phyloP scores from a whole-genome alignment of 1,284 basidiomycete species.

The Boletus calvinii region DNA sequence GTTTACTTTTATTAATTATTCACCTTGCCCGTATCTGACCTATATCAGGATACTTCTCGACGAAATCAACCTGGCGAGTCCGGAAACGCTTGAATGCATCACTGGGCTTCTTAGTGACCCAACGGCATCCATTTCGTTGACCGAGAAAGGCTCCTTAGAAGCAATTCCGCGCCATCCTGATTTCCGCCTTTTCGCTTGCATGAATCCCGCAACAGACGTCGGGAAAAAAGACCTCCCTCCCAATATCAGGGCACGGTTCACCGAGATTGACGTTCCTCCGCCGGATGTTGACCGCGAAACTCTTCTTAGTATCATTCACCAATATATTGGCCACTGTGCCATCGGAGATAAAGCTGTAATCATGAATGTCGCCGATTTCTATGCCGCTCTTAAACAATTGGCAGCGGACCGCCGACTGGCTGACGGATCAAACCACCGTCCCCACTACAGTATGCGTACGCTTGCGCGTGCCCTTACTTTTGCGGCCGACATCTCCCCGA shows the following conservation, averaged over 20 bases:
- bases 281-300: constrained; percentile 94
- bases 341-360: constrained; percentile 88
- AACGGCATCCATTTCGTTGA: constrained; percentile 87
- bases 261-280: constrained; percentile 92
- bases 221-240: constrained; percentile 97
- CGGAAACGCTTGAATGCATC: constrained; percentile 95
- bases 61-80: constrained; percentile 93
- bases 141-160: constrained; percentile 91
- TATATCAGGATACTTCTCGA: constrained; percentile 84
- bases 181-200: constrained; percentile 97
- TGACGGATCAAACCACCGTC: constrained; percentile 93
- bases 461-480: constrained; percentile 91
- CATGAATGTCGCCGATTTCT: constrained; percentile 92
- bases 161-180: constrained; percentile 90
- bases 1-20: constrained; percentile 25
- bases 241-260: constrained; percentile 89
- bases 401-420: constrained; percentile 82
- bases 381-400: constrained; percentile 79
- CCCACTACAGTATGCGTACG: constrained; percentile 98
- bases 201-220: constrained; percentile 99
- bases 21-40: constrained; percentile 2
- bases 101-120: constrained; percentile 85
- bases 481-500: constrained; percentile 76
- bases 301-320: constrained; percentile 81
- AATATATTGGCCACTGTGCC: constrained; percentile 86